These are phyloP conservation scores for Gynandropsis gynandra DNA, from an alignment of 345 rosid species.

Conservation along the genomic window DNA sequence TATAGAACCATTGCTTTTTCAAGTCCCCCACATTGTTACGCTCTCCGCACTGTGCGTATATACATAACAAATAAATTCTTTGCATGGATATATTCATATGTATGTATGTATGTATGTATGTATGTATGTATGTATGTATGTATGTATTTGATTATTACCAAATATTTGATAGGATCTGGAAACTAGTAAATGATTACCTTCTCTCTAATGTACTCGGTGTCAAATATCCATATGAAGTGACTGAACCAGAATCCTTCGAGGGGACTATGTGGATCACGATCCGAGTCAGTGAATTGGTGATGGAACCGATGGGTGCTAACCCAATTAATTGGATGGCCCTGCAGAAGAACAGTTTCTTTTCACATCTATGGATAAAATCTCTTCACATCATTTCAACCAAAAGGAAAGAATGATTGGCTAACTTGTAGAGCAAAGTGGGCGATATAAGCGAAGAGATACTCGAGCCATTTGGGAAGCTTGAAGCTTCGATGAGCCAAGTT, in stretches of 20 bases:
- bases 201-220: slow-evolving; percentile 18
- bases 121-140: too few species aligned
- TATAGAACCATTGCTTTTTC: slow-evolving; percentile 72
- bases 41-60: slow-evolving; percentile 51
- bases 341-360: not conserved
- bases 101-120: not conserved
- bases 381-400: not conserved
- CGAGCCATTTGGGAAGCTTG: slow-evolving; percentile 34
- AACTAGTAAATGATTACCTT: slow-evolving; percentile 13
- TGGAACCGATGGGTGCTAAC: slow-evolving; percentile 33
- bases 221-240: slow-evolving; percentile 28
- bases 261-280: slow-evolving; percentile 34
- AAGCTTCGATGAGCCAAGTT: too few species aligned
- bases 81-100: not conserved
- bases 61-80: not conserved
- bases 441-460: slow-evolving; percentile 27
- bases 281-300: slow-evolving; percentile 28
- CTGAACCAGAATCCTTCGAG: slow-evolving; percentile 32
- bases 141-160: too few species aligned
- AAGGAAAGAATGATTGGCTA: not conserved
- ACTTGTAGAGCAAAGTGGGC: slow-evolving; percentile 31
- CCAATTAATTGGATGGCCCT: slow-evolving; percentile 34
- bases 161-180: not conserved
- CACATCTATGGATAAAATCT: not conserved
- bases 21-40: slow-evolving; percentile 74